Conservation (phyloP, 2,329 filamentous ascomycete genomes). For the Aspergillus spinulosporus region DNA sequence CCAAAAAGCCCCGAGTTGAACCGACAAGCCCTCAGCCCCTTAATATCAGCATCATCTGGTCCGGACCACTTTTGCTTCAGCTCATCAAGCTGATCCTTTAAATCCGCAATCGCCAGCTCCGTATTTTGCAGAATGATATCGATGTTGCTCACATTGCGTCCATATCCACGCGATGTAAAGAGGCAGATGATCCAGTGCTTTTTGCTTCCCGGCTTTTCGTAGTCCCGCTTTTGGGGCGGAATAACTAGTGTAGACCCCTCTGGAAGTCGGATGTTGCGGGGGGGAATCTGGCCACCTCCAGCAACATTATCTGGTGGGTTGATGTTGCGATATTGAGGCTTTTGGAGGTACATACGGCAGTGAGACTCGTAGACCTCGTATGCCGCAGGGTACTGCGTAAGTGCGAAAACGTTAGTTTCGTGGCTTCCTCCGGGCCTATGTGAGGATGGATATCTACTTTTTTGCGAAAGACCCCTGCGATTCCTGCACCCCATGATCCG, state of each 20-base stretch:
- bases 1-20: constrained; percentile 61
- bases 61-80: constrained; percentile 17
- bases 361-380: constrained; percentile 50
- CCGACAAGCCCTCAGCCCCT: constrained; percentile 50
- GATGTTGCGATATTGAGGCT: constrained; percentile 15
- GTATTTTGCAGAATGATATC: constrained; percentile 53
- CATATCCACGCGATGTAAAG: constrained; percentile 56
- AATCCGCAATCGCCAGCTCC: constrained; percentile 48
- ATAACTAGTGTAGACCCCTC: constrained; percentile 57
- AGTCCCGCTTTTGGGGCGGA: constrained; percentile 47
- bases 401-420: not conserved
- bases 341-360: constrained; percentile 40
- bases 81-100: constrained; percentile 47
- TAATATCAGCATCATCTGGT: constrained; percentile 19
- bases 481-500: constrained; percentile 60
- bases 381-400: constrained; percentile 52
- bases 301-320: constrained; percentile 4
- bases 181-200: constrained; percentile 60
- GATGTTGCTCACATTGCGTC: constrained; percentile 40
- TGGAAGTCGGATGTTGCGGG: constrained; percentile 26
- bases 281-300: not conserved
- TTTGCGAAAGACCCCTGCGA: constrained; percentile 53
- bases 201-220: constrained; percentile 18
- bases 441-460: constrained; percentile 25
- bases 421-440: not conserved